These are phyloP conservation scores for Acrodontium crateriforme DNA, from an alignment of 2,329 filamentous ascomycete species.

Conservation along the genomic window DNA sequence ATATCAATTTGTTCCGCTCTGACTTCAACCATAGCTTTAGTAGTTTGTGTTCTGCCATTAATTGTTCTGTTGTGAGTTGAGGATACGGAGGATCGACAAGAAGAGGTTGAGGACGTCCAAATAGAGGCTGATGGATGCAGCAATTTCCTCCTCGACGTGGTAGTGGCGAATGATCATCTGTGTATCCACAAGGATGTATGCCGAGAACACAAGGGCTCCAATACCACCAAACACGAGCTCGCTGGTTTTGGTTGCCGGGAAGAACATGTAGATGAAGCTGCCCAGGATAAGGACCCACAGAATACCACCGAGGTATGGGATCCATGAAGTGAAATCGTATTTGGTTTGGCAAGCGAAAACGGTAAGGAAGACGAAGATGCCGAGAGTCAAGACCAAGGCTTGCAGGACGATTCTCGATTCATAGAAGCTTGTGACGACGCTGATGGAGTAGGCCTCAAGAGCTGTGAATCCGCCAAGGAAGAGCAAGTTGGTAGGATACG, in stretches of 20 bases:
- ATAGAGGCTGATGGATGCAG: slow-evolving; percentile 64
- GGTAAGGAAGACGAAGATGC: slow-evolving; percentile 49
- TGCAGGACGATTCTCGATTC: slow-evolving; percentile 71
- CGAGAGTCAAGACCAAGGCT: slow-evolving; percentile 71
- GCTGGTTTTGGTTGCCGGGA: slow-evolving; percentile 65
- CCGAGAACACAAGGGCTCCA: slow-evolving; percentile 78
- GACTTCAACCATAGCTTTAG: too few species aligned
- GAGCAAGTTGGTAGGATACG: slow-evolving; percentile 67
- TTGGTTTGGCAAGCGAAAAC: slow-evolving; percentile 93
- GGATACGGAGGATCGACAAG: slow-evolving; percentile 82
- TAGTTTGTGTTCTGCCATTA: too few species aligned
- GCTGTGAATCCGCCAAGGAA: slow-evolving; percentile 86
- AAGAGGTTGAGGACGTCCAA: slow-evolving; percentile 50
- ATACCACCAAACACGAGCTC: slow-evolving; percentile 79
- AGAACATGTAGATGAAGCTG: slow-evolving; percentile 82
- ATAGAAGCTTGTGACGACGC: slow-evolving; percentile 86
- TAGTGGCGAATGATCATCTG: slow-evolving; percentile 92
- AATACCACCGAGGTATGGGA: slow-evolving; percentile 82
- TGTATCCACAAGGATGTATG: slow-evolving; percentile 79
- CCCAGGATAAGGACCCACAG: slow-evolving; percentile 87
- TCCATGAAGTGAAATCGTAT: slow-evolving; percentile 93
- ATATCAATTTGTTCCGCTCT: too few species aligned
- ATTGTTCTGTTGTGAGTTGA: slow-evolving; percentile 94
- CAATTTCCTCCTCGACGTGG: slow-evolving; percentile 56
- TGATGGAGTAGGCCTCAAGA: slow-evolving; percentile 85